Base-by-base conservation (phyloP, 345 rosid genomes). In the Aurinia saxatilis region DNA sequence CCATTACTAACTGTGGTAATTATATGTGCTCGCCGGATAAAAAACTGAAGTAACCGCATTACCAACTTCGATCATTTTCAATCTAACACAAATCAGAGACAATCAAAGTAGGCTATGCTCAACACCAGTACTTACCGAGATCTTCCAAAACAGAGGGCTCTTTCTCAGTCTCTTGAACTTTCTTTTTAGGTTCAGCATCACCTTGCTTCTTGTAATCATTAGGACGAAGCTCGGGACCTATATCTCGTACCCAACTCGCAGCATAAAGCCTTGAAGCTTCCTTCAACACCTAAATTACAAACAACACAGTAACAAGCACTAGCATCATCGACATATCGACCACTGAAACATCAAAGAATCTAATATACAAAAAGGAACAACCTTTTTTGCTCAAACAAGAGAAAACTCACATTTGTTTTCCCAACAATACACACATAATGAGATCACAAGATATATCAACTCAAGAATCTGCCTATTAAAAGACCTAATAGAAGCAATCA, bases 191-290 rank as follows among this genome's bases (percentile, higher is more conserved):
- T 54, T 75, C 85, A 71, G 37, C 70, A 21, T 57, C 88, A 18
- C 73, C 82, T 3, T 67, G 75, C 65, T 85, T 82, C 82, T 87
- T 81, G 65, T 80, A 85, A 68, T 87, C 88, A 65, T 82, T 75
- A 2, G 97, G 99, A 48, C 91, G 81, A 72, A 90, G 96, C 11
- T 93, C 91, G 68, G 95, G 97, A 79, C 95, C 97, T 72, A 87
- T 93, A 56, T 93, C 95, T 18, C 99, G 65, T 8, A 90, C 87
- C 99, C 97, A 87, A 63, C 99, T 93, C 0, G 88, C 95, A 44
- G 74, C 86, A 75, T 93, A 93, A 35, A 93, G 91, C 85, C 91
- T 82, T 8, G 95, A 81, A 9, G 97, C 99, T 79, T 87, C 87
- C 76, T 85, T 93, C 73, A 93, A 48, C 61, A 93, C 80, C 96